phyloP scores from a whole-genome alignment of 1,284 basidiomycete genomes.

The Cutaneotrichosporon sp. region DNA sequence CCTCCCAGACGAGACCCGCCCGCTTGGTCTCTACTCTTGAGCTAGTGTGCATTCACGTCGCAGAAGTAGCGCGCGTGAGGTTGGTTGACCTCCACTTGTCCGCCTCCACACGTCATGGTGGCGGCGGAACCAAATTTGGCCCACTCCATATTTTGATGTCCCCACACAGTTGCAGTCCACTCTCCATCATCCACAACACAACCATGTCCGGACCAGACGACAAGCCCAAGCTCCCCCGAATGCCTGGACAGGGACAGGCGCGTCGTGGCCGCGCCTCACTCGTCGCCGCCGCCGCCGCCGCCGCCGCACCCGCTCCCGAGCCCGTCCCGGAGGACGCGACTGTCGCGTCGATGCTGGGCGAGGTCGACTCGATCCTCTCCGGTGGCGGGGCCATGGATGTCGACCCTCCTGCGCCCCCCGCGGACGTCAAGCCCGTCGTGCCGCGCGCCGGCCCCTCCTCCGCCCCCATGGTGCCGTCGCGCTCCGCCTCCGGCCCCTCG shows the following conservation, averaged over 20 bases:
- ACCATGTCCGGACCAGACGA: constrained; percentile 17
- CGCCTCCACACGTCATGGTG: neutral
- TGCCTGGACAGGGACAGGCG: constrained; percentile 19
- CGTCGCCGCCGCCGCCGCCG: constrained; percentile 15
- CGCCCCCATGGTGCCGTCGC: neutral
- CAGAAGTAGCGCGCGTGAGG: too few relatives aligned
- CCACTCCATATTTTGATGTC: neutral
- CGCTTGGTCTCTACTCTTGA: neutral
- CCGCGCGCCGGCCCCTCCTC: neutral
- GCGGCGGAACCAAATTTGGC: neutral
- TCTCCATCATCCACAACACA: neutral
- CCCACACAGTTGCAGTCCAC: neutral
- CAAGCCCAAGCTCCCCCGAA: constrained; percentile 20
- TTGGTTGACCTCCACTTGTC: neutral
- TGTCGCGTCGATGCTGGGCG: neutral
- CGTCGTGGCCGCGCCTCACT: constrained; percentile 10
- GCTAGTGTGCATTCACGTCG: too few relatives aligned
- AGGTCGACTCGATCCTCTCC: neutral
- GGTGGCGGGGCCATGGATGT: constrained; percentile 10
- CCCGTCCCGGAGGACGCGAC: neutral
- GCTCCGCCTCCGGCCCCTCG: constrained; percentile 3
- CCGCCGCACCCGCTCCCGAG: constrained; percentile 1
- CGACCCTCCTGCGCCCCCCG: neutral
- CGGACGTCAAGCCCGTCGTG: constrained; percentile 2
- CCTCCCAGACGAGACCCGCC: too few relatives aligned